phyloP scores from a whole-genome alignment of 495 filamentous ascomycete species.

The Hypoxylon lenormandii region DNA sequence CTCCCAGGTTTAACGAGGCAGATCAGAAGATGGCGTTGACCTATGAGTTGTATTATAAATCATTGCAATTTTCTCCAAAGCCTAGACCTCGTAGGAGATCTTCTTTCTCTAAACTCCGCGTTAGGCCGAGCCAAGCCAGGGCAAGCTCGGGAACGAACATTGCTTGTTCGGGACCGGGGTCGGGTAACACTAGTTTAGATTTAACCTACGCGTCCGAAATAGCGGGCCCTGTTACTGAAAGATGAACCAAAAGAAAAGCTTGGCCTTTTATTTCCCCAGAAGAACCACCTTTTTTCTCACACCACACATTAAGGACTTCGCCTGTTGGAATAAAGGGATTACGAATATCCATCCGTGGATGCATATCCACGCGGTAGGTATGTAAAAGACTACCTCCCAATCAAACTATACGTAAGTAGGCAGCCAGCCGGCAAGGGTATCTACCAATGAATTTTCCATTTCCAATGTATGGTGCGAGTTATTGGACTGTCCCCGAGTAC shows the following conservation, averaged over 20 bases:
- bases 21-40: background rate
- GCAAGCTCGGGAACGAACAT: too few species aligned
- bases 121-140: conserved; percentile 10
- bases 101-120: conserved; percentile 22
- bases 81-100: background rate
- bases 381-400: too few species aligned
- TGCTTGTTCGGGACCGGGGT: conserved; percentile 22
- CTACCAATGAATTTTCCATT: too few species aligned
- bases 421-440: too few species aligned
- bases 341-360: too few species aligned
- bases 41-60: conserved; percentile 33
- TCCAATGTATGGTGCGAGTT: too few species aligned
- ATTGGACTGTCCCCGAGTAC: conserved; percentile 7
- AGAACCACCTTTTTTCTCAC: background rate
- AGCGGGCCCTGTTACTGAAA: background rate
- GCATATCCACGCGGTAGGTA: too few species aligned
- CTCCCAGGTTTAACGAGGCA: background rate
- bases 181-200: background rate
- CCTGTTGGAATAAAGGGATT: too few species aligned
- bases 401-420: too few species aligned
- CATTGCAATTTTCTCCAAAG: background rate
- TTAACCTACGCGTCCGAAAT: background rate
- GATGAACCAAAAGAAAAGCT: conserved; percentile 9
- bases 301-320: too few species aligned
- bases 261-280: conserved; percentile 3